These are phyloP conservation scores for Quercus robur DNA, from an alignment of 306 rosid genomes.

Conservation along the genomic window DNA sequence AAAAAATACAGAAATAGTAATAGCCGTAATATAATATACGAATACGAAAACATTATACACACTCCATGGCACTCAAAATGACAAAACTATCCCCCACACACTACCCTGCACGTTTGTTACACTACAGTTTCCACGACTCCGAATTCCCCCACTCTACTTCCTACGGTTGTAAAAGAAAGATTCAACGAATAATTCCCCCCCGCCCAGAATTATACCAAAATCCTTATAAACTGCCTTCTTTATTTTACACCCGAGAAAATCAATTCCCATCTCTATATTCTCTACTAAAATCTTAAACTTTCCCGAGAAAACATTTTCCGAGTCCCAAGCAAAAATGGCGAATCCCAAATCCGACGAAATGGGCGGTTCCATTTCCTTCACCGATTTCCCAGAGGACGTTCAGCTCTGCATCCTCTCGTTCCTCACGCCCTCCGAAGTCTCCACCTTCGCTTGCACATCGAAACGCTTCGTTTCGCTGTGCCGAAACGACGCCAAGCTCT, in stretches of 20 bases:
- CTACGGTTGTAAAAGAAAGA: background rate
- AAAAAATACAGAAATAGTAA: too few species aligned
- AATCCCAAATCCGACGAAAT: conserved; percentile 16
- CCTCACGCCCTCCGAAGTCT: conserved; percentile 60
- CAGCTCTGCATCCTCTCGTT: conserved; percentile 83
- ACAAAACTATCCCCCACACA: background rate
- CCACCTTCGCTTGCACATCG: conserved; percentile 75
- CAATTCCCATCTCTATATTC: background rate
- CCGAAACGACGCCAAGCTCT: conserved; percentile 54
- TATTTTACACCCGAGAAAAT: background rate
- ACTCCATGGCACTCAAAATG: too few species aligned
- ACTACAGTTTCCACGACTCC: background rate
- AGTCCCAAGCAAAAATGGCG: conserved; percentile 30
- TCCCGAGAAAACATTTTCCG: background rate
- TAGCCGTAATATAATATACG: too few species aligned
- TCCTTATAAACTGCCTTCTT: background rate
- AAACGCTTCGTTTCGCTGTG: conserved; percentile 59
- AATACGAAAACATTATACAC: too few species aligned
- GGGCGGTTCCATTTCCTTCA: conserved; percentile 40
- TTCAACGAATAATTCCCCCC: conserved; percentile 37
- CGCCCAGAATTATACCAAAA: conserved; percentile 5
- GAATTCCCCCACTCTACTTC: background rate
- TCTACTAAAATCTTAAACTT: background rate
- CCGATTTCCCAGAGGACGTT: conserved; percentile 82
- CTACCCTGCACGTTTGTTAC: background rate